Base-by-base conservation (phyloP, 2,329 filamentous ascomycete genomes). In the Sphaceloma murrayae region DNA sequence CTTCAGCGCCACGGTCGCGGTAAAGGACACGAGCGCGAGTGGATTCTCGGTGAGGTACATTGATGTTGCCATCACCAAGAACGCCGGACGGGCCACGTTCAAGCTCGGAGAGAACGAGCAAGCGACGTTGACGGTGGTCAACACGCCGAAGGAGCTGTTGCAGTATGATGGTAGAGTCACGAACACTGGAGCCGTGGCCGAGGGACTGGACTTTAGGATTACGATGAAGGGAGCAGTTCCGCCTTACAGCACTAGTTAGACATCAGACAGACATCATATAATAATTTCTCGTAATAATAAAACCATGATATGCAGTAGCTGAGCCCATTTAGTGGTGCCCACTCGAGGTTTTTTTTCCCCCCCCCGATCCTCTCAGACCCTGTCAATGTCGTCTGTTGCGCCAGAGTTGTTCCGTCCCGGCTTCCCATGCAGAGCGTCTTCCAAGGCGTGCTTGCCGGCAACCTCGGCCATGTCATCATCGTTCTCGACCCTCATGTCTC, bases 111-210 rank as follows among this genome's bases (percentile, higher is more conserved):
- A 49, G 13, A 63, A 61, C 1, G 67, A 72, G 50, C 63, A 71
- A 54, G 63, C 58, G 7, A 67, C 55, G 34, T 56, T 73, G 24
- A 63, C 71, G 6, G 60, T 73, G 31, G 70, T 61, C 9, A 72
- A 73, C 49, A 70, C 70, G 2, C 69, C 70, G 6, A 56, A 56
- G 5, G 48, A 58, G 39, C 56, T 68, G 18, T 57, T 69, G 19
- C 53, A 63, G 39, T 73, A 69, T 49, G 67, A 72, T 50, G 61
- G 66, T 2, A 69, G 36, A 9, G 24, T 2, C 2, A 40, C 36
- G 24, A 11, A 7, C 3, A 16, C 13, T n/a, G 36, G 36, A 9
- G 36, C 27, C 19, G 36, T 40, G 13, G 36, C 36, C 19, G 26
- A 30, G 36, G 36, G 36, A 9, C 30, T 40, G 36, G 36, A 40